A percentile compares a stretch with the other conserved stretches of the same genome.
Evolutionary conservation across 148 eudicot genomes (phyloP).

Genomic region (Beta vulgaris): DNA sequence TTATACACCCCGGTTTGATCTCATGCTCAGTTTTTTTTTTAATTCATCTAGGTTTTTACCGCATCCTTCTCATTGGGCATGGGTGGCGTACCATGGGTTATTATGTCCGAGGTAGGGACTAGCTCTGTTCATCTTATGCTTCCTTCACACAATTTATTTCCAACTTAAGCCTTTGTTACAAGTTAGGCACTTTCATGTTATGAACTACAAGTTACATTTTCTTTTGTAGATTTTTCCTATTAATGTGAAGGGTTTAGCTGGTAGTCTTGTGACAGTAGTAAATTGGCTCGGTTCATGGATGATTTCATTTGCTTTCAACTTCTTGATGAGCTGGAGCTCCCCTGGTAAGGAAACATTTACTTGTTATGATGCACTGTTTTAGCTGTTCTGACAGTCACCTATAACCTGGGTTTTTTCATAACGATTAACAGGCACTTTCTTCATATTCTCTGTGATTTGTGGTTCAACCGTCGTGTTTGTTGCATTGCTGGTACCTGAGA

Average conservation of each 20-base stretch:
- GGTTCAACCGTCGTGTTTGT: slow-evolving; percentile 64
- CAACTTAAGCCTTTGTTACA: background rate
- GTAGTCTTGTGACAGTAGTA: slow-evolving; percentile 78
- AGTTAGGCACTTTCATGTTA: background rate
- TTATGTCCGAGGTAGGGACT: slow-evolving; percentile 88
- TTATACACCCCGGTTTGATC: background rate
- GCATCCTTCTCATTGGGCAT: slow-evolving; percentile 79
- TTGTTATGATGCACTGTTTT: background rate
- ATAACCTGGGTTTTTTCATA: background rate
- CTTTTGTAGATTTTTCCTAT: slow-evolving; percentile 77
- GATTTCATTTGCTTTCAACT: slow-evolving; percentile 71
- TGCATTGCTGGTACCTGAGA: slow-evolving; percentile 78
- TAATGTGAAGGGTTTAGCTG: slow-evolving; percentile 79
- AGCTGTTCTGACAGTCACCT: background rate
- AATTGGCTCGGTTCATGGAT: slow-evolving; percentile 90
- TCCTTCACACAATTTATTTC: background rate
- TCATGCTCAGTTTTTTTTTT: slow-evolving; percentile 2
- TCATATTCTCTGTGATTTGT: slow-evolving; percentile 47
- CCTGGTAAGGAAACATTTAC: slow-evolving; percentile 39
- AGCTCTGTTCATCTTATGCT: background rate
- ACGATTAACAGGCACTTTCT: slow-evolving; percentile 94
- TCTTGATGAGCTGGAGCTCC: slow-evolving; percentile 70
- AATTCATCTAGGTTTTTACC: slow-evolving; percentile 53
- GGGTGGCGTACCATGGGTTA: slow-evolving; percentile 91
- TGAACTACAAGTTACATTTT: background rate